A percentile compares a stretch with the other conserved stretches of the same genome.
Evolutionary conservation across 257 asterid genomes (phyloP).

Genomic region (Jacaranda mimosifolia): DNA sequence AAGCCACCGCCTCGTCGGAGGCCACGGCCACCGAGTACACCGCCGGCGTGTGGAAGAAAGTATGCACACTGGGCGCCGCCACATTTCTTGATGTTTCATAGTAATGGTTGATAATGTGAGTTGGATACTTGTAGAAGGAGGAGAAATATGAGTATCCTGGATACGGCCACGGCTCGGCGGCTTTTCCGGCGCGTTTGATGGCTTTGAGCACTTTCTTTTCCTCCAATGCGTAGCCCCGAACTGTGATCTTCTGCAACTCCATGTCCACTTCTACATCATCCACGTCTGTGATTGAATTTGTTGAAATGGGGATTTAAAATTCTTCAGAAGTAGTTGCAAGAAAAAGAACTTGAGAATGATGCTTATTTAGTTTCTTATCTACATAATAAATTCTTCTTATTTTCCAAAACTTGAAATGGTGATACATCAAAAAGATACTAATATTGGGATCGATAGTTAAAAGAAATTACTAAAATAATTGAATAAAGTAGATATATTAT

Average conservation of each 20-base stretch:
- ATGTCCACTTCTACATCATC: slow-evolving; percentile 89
- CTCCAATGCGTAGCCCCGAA: slow-evolving; percentile 73
- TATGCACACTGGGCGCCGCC: slow-evolving; percentile 66
- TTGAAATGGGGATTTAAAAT: not conserved
- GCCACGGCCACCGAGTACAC: slow-evolving; percentile 85
- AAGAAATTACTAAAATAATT: too few species aligned
- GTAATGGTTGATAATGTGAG: slow-evolving; percentile 78
- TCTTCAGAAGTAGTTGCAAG: not conserved
- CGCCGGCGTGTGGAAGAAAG: slow-evolving; percentile 88
- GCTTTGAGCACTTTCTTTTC: slow-evolving; percentile 81
- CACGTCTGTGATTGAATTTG: slow-evolving; percentile 56
- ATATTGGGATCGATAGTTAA: too few species aligned
- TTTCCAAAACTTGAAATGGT: too few species aligned
- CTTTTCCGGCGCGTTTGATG: slow-evolving; percentile 84
- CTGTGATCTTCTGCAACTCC: slow-evolving; percentile 86
- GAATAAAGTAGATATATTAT: too few species aligned
- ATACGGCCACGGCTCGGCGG: slow-evolving; percentile 99
- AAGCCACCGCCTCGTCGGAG: slow-evolving; percentile 89
- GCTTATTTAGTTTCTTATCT: too few species aligned
- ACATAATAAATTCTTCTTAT: too few species aligned
- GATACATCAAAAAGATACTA: too few species aligned
- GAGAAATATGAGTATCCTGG: slow-evolving; percentile 79
- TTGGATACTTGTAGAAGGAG: slow-evolving; percentile 84
- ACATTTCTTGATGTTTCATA: slow-evolving; percentile 73
- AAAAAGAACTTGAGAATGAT: not conserved